A percentile compares a stretch with the other conserved stretches of the same genome.
These are phyloP conservation scores for Odontarrhena argentea DNA, from an alignment of 345 rosid genomes.

Conservation along the genomic window DNA sequence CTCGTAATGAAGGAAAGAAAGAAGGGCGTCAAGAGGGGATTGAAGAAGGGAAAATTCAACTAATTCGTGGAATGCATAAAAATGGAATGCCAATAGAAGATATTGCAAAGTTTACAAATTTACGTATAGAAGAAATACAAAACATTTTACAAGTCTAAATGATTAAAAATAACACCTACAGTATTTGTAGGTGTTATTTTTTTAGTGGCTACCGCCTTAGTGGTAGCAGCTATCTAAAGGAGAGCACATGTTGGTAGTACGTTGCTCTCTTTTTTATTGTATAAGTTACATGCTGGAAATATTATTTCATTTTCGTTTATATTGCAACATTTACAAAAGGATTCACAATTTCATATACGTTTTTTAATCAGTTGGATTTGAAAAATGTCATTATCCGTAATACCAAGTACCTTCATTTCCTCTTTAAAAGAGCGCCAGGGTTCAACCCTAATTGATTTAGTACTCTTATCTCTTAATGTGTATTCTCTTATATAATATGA, in stretches of 20 bases:
- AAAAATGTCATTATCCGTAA: not conserved
- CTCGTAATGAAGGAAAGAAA: not conserved
- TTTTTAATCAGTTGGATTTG: not conserved
- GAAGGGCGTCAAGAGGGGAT: not conserved
- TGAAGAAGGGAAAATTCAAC: not conserved
- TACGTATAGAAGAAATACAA: not conserved
- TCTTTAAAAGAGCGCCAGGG: not conserved
- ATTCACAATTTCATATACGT: not conserved
- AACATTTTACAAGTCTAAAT: not conserved
- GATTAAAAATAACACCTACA: not conserved
- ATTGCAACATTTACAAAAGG: not conserved
- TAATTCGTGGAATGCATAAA: not conserved
- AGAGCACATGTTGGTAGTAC: not conserved
- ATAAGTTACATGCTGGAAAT: not conserved
- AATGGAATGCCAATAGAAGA: not conserved
- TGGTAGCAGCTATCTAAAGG: not conserved
- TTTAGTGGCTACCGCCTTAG: not conserved
- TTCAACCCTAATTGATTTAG: not conserved
- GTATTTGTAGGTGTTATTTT: not conserved
- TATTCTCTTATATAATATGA: not conserved
- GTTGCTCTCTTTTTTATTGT: not conserved
- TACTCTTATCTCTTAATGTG: not conserved
- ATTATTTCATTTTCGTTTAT: not conserved
- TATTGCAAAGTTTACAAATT: not conserved
- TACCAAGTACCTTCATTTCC: not conserved